A percentile compares a stretch with the other conserved stretches of the same genome.
Evolutionary conservation across 257 asterid species (phyloP).

Genomic region (Solanum bulbocastanum): DNA sequence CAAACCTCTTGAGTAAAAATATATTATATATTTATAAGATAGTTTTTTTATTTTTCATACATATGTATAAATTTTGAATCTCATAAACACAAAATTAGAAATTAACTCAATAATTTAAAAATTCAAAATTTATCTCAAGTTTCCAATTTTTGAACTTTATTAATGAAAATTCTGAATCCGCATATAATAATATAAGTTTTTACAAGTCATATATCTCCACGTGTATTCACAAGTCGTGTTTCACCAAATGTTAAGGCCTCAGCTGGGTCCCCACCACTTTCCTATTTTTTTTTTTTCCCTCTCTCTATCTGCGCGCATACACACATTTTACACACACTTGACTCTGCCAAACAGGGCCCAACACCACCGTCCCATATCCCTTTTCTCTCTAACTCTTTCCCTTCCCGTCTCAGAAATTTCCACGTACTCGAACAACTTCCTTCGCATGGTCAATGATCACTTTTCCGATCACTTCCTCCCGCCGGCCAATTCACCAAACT

Average conservation of each 20-base stretch:
- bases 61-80: no score
- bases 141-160: accelerated
- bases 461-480: background rate
- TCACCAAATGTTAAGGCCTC: background rate
- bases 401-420: background rate
- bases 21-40: no score
- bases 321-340: background rate
- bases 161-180: background rate
- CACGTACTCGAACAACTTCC: background rate
- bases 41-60: no score
- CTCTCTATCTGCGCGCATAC: background rate
- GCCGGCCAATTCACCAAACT: background rate
- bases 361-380: background rate
- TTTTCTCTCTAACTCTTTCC: background rate
- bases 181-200: background rate
- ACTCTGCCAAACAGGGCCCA: background rate
- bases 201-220: background rate
- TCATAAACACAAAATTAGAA: no score
- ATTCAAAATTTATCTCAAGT: no score
- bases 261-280: background rate
- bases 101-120: no score
- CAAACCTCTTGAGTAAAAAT: no score
- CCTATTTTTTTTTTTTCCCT: background rate
- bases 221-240: background rate
- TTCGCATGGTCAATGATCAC: background rate